Base-by-base conservation (phyloP, 331 rosid species). In the Pyrus hybrid region DNA sequence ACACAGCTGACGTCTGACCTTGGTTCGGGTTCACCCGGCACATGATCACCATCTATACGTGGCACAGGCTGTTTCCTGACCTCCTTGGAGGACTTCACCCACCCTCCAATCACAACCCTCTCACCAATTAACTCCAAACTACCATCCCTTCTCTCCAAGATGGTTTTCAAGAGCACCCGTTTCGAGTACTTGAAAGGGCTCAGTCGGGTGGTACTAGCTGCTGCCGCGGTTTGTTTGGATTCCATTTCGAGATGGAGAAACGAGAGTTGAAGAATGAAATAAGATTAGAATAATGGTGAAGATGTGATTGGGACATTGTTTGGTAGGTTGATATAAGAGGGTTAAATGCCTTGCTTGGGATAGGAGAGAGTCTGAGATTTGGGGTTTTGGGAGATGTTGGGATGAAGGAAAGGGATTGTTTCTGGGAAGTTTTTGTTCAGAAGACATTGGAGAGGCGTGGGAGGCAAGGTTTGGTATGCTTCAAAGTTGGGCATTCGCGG, bases 81-180 rank as follows among this genome's bases (percentile, higher is more conserved):
- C 70, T 85, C 97, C 85, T 83, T 89, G 18, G 96, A 81, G 33
- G 99, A 88, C 83, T 81, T 95, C 13, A 95, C 93, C 99, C 99
- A 95, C 2, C 97, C 99, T 7, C 99, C 99, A 2, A 95, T 71
- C 6, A 91, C 78, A 28, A 90, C 79, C 63, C 82, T 87, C 53
- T 69, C 83, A 26, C 87, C 96, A 13, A 75, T 45, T 25, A 82
- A 76, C 33, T 79, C 82, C 10, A 79, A 3, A 1, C 86, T 80
- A 2, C 51, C 83, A 20, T 90, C 91, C 3, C n/a, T 28, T 2
- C 81, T 65, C 9, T 84, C 90, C 58, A 88, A 11, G 6, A 95
- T 28, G 8, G 87, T 62, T 77, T 88, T 92, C 70, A 95, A 26
- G 30, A 87, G 83, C 21, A 92, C 88, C 53, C 97, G 89, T n/a